Evolutionary conservation across 2,329 filamentous ascomycete genomes (phyloP).

Genomic region (Exophiala viscosa): DNA sequence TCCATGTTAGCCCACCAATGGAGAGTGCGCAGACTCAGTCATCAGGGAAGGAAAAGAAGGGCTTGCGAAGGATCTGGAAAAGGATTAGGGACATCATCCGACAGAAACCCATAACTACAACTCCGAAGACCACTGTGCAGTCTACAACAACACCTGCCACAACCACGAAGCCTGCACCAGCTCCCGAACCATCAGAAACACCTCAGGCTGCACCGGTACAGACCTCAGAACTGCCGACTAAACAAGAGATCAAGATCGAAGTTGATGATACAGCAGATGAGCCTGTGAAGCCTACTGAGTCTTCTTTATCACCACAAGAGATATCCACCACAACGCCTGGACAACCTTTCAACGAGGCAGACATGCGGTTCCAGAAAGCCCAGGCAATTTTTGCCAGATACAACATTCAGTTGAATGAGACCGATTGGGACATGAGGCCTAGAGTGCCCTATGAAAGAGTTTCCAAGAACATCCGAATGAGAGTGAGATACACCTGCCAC

Average conservation of each 20-base stretch:
- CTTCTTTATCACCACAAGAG: background rate
- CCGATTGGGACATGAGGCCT: conserved; percentile 38
- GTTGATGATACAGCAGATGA: conserved; percentile 14
- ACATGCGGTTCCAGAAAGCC: conserved; percentile 42
- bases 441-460: conserved; percentile 38
- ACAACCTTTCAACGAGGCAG: conserved; percentile 4
- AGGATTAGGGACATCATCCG: conserved; percentile 20
- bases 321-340: background rate
- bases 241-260: conserved; percentile 8
- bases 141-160: conserved; percentile 6
- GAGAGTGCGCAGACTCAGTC: conserved; percentile 7
- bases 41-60: conserved; percentile 23
- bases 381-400: conserved; percentile 47
- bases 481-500: conserved; percentile 64
- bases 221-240: background rate
- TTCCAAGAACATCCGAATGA: conserved; percentile 46
- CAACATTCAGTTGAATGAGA: conserved; percentile 41
- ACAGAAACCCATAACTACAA: conserved; percentile 4
- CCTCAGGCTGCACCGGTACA: background rate
- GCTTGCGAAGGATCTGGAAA: conserved; percentile 24
- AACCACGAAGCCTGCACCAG: background rate
- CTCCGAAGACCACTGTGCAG: background rate
- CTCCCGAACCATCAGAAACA: background rate
- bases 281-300: background rate
- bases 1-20: conserved; percentile 13